A percentile compares a stretch with the other conserved stretches of the same genome.
Conservation (phyloP, 208 protist genomes). For the Leishmania martiniquensis region DNA sequence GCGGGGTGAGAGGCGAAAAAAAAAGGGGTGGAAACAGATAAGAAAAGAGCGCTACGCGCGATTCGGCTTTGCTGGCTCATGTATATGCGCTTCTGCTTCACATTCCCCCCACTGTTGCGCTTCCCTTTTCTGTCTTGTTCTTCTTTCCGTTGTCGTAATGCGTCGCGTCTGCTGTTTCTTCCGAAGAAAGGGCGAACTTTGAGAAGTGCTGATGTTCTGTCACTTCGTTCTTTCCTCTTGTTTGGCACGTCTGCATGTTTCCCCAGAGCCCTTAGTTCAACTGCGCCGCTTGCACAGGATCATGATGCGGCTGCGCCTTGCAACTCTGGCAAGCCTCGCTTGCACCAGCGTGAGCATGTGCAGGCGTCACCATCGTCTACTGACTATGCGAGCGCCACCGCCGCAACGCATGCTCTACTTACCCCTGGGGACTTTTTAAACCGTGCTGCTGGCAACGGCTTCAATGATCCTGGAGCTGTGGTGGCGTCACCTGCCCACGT, state of each 20-base stretch:
- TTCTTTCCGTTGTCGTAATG: not conserved
- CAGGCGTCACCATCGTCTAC: not conserved
- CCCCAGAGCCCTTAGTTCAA: not conserved
- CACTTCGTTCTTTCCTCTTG: conserved; percentile 12
- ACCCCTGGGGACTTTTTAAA: not conserved
- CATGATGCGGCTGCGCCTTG: conserved; percentile 1
- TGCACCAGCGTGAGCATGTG: not conserved
- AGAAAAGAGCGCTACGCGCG: not conserved
- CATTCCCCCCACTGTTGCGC: not conserved
- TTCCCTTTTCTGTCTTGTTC: conserved; percentile 2
- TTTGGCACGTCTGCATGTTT: not conserved
- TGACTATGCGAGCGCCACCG: not conserved
- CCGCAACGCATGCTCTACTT: not conserved
- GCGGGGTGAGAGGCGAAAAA: not conserved
- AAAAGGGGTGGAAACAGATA: not conserved
- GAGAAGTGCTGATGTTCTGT: not conserved
- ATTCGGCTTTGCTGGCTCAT: not conserved
- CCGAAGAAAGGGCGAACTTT: not conserved
- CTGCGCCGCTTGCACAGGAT: not conserved
- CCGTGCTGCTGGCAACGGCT: not conserved
- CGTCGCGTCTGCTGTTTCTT: not conserved
- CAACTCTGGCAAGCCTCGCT: not conserved
- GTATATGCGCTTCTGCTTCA: not conserved
- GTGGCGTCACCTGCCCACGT: not conserved
- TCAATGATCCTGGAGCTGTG: too few species aligned